Conservation (phyloP, 352 stramenopile genomes). For the Phytophthora pistaciae region DNA sequence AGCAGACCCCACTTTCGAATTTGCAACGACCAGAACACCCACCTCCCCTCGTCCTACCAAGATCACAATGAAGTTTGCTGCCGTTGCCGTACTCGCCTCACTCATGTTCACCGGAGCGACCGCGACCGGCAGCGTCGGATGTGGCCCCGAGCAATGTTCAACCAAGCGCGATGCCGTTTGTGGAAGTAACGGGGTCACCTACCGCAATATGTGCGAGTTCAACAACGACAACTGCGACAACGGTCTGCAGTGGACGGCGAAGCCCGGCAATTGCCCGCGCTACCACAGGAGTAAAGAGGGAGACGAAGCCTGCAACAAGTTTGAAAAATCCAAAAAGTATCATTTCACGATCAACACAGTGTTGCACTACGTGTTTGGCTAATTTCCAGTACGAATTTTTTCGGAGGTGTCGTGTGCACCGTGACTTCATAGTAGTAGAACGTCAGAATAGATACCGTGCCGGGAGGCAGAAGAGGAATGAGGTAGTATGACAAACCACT, state of each 20-base stretch:
- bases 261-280: neutral
- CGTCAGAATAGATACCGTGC: no score
- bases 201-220: neutral
- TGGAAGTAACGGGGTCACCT: neutral
- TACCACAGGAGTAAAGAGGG: neutral
- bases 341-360: neutral
- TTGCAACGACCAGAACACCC: neutral
- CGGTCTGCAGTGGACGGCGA: neutral
- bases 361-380: no score
- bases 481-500: no score
- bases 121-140: neutral
- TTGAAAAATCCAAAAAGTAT: neutral
- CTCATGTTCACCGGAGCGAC: neutral
- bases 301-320: neutral
- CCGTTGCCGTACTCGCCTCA: neutral
- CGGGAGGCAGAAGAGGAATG: no score
- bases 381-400: no score
- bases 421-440: no score
- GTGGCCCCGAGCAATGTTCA: neutral
- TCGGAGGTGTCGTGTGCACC: no score
- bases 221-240: neutral
- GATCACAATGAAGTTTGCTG: neutral
- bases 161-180: neutral
- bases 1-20: neutral
- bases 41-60: neutral